Evolutionary conservation across 2,329 filamentous ascomycete species (phyloP).

Genomic region (Colletotrichum sp.): DNA sequence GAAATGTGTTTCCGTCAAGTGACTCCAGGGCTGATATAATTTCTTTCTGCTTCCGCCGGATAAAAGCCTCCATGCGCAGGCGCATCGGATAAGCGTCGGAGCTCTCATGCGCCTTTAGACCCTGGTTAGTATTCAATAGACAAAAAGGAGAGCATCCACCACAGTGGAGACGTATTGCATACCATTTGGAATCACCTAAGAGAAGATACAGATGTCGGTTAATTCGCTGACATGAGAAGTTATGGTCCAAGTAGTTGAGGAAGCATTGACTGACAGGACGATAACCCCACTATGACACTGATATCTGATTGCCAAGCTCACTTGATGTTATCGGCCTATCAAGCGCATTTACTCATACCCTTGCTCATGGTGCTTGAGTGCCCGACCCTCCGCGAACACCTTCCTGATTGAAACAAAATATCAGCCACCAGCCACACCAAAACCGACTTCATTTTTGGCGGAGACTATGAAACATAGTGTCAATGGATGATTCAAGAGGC

Average conservation of each 20-base stretch:
- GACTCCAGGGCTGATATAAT: constrained; percentile 84
- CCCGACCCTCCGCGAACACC: background rate
- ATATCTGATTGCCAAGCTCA: background rate
- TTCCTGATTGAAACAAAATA: background rate
- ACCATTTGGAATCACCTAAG: background rate
- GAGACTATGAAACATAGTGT: background rate
- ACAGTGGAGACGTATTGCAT: background rate
- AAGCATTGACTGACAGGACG: background rate
- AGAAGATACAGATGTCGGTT: background rate
- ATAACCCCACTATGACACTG: background rate
- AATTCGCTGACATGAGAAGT: background rate
- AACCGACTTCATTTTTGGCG: rapidly evolving
- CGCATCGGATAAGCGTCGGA: constrained; percentile 73
- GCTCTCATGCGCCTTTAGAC: background rate
- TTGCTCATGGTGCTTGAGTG: background rate
- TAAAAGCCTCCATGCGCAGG: constrained; percentile 94
- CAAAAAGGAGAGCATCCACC: background rate
- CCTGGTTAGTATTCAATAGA: background rate
- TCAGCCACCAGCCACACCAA: background rate
- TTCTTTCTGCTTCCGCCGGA: constrained; percentile 86
- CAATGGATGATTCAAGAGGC: background rate
- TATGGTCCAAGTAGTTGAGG: background rate
- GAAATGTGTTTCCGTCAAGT: constrained; percentile 84
- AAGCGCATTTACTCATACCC: background rate
- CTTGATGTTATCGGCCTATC: background rate